A percentile compares a stretch with the other conserved stretches of the same genome.
Evolutionary conservation across 2,329 filamentous ascomycete species (phyloP).

Genomic region (Juglanconis juglandina): DNA sequence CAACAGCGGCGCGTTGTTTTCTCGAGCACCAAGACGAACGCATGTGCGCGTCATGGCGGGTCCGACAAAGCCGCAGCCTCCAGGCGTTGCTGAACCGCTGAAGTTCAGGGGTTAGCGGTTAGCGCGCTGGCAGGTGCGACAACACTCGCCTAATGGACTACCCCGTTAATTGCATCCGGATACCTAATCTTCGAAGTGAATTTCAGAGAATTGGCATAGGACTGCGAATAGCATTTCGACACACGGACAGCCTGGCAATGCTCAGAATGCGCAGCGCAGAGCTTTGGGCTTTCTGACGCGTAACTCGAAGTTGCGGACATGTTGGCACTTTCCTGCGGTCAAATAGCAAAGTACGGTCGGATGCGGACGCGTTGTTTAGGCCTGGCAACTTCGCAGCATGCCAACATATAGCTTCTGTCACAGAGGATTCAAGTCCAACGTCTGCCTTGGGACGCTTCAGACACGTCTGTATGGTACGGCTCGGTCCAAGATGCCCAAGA

Average conservation of each 20-base stretch:
- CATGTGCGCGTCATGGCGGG: constrained; percentile 18
- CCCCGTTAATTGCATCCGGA: background rate
- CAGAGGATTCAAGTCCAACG: background rate
- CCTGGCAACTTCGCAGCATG: background rate
- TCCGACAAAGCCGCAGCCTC: background rate
- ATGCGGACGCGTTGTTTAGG: constrained; percentile 9
- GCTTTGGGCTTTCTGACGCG: background rate
- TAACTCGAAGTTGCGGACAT: constrained; percentile 4
- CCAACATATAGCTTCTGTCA: constrained; percentile 1
- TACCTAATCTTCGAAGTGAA: background rate
- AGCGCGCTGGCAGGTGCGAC: background rate
- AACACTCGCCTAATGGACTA: background rate
- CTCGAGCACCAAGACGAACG: background rate
- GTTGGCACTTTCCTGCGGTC: background rate
- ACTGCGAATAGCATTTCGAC: background rate
- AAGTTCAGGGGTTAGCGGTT: background rate
- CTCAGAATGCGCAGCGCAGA: background rate
- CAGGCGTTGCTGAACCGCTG: background rate
- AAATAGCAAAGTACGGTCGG: constrained; percentile 8
- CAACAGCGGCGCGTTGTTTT: no score
- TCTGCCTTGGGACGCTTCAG: background rate
- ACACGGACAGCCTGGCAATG: background rate
- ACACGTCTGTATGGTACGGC: constrained; percentile 7
- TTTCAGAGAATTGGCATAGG: background rate
- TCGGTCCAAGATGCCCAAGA: constrained; percentile 43